Evolutionary conservation across 2,329 filamentous ascomycete species (phyloP), one percentile per base, ranked within the genome.

Genomic region (Fonsecaea multimorphosa): DNA sequence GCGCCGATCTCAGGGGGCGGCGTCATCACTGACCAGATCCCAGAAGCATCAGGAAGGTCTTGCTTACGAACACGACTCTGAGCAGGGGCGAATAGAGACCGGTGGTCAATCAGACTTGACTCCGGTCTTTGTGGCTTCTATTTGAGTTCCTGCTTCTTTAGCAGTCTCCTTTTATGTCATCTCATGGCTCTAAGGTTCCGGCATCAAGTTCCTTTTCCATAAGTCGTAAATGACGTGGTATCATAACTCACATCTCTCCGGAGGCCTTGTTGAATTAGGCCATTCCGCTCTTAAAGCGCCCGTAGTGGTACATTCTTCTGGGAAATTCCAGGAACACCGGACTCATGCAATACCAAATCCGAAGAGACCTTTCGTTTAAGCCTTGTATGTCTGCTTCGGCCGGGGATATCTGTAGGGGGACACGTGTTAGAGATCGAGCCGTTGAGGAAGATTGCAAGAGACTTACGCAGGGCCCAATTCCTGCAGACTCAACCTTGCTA

Each of bases 401-500:
- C 88, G 91, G 72, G 91, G 91, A 83, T 88, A 93, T 72, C 91
- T 93, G 76, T 68, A 70, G 58, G 24, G 38, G 51, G 22, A 7
- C 32, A 27, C 19, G 9, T 12, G 49, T 54, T 61, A 61, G 59
- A 34, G 19, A 29, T 9, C 2, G 46, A 46, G 2, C 29, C 1
- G 32, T 34, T 51, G n/a, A 60, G 58, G 60, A 67, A 58, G 29
- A 57, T 64, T 49, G 54, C 64, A 58, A 46, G 70, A 55, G 64
- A 91, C 91, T 85, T 90, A 98, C 90, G 93, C 95, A 81, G 72
- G 93, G 74, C 95, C 95, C 74, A 97, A 84, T 82, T 98, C 93
- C 83, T 94, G 89, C 78, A 99, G 94, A 85, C 93, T 95, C 75
- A 97, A 84, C 76, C 90, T 90, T 57, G 95, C 95, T 72, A 99